A percentile compares a stretch with the other conserved stretches of the same genome.
Conservation (phyloP, 305 asterid genomes). For the Fraxinus greggii region DNA sequence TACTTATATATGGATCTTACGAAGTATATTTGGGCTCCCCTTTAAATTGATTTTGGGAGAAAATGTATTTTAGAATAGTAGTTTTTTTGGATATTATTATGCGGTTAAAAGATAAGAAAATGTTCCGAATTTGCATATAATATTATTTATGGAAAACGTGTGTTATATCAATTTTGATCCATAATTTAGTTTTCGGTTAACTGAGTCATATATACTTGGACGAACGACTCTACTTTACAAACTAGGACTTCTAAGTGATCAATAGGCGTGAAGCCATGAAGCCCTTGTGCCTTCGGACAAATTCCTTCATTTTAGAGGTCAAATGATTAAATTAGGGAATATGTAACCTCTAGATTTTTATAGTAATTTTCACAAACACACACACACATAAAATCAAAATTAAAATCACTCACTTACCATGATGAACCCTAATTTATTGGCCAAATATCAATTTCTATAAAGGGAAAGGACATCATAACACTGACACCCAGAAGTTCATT, state of each 20-base stretch:
- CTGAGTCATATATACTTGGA: neutral
- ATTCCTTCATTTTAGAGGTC: neutral
- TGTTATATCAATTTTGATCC: neutral
- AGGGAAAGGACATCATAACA: constrained; percentile 47
- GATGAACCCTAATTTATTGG: neutral
- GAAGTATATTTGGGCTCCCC: neutral
- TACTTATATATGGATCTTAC: neutral
- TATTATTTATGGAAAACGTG: too few species aligned
- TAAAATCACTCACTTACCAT: neutral
- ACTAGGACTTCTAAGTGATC: neutral
- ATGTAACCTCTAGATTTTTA: neutral
- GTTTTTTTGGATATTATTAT: too few species aligned
- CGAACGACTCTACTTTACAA: neutral
- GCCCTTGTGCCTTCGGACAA: neutral
- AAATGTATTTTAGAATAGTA: too few species aligned
- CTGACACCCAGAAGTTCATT: constrained; percentile 50
- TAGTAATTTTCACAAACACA: too few species aligned
- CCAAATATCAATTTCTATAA: constrained; percentile 26
- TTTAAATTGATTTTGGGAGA: too few species aligned
- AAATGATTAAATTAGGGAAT: neutral
- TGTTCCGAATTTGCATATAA: too few species aligned
- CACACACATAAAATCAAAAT: neutral
- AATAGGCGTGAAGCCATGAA: neutral
- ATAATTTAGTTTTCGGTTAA: neutral
- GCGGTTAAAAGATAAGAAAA: too few species aligned